These are phyloP conservation scores for Paramarasmius palmivorus DNA, from an alignment of 1,284 basidiomycete species.

Conservation along the genomic window DNA sequence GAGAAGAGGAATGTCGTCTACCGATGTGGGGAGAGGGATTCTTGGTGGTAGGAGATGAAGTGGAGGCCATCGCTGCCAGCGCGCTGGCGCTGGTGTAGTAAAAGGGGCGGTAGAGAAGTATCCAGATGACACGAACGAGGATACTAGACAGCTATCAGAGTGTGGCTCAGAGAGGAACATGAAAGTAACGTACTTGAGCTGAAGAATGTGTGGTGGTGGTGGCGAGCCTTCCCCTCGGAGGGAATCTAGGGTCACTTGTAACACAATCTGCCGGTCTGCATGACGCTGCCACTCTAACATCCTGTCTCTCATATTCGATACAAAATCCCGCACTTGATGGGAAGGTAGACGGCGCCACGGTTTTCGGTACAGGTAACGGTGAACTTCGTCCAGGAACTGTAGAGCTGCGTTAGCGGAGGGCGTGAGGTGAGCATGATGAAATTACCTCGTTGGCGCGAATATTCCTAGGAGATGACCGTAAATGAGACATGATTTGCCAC, in stretches of 20 bases:
- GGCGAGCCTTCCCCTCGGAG: not conserved
- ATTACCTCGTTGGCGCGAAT: not conserved
- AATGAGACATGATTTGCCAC: not conserved
- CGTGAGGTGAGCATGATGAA: too few relatives aligned
- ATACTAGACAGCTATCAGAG: not conserved
- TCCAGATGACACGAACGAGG: slow-evolving; percentile 1
- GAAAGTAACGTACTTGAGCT: not conserved
- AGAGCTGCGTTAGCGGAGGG: too few relatives aligned
- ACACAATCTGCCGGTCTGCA: not conserved
- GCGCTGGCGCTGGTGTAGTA: not conserved
- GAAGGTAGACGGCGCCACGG: not conserved
- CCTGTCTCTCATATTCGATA: not conserved
- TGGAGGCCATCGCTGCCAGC: not conserved
- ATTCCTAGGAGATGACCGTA: not conserved
- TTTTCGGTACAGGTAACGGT: slow-evolving; percentile 1
- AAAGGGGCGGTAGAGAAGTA: slow-evolving; percentile 1
- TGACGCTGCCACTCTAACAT: not conserved
- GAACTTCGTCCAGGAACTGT: slow-evolving; percentile 1
- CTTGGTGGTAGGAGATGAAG: not conserved
- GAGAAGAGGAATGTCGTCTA: not conserved
- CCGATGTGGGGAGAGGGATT: not conserved
- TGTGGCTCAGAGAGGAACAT: not conserved
- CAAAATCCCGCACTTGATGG: not conserved
- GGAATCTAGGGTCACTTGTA: not conserved
- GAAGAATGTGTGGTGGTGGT: slow-evolving; percentile 1